Base-by-base conservation (phyloP, 192 early-diverging fungal genomes). In the Coemansia sp. region DNA sequence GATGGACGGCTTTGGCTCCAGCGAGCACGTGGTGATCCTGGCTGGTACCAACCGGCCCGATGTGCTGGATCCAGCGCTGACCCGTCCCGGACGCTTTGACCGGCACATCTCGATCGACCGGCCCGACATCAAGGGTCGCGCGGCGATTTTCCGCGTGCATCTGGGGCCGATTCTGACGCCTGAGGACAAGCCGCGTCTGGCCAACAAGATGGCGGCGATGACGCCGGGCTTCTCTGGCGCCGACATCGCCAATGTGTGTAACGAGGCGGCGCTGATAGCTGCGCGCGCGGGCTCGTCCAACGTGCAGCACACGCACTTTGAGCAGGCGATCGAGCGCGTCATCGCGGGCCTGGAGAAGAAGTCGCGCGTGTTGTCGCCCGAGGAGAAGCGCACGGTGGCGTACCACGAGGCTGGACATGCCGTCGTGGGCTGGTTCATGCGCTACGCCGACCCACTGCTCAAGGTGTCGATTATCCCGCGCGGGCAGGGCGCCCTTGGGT, bases 331-430 rank as follows among this genome's bases (percentile, higher is more conserved):
- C 70, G 97, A 99, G 75, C 88, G 97, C 50, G 97, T 99, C 34
- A 93, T 99, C 82, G 97, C 89, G 10, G 97, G 97, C 23, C 82
- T 99, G 7, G 97, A 99, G 75, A 99, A 97, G 85, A 98, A 97
- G 77, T 93, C 92, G 32, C 87, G 91, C 20, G 91, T 97, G 30
- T 81, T 99, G 53, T 90, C 90, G 29, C 95, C 97, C 2, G 91
- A 94, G 57, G 97, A 99, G 82, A 99, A 99, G 86, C 96, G 91
- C 85, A 96, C 93, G 23, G 95, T 99, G 35, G 97, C 97, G 9
- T 95, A 99, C 76, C 97, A 99, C 78, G 97, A 99, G 83, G 97
- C 97, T 18, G 97, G 97, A 0, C 97, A 99, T 71, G 97, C 97
- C 28, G 93, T 99, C 58, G 92, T 90, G 14, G 97, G 97, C 29